A percentile compares a stretch with the other conserved stretches of the same genome.
Evolutionary conservation across 148 eudicot genomes (phyloP).

Genomic region (Amaranthus cruentus): DNA sequence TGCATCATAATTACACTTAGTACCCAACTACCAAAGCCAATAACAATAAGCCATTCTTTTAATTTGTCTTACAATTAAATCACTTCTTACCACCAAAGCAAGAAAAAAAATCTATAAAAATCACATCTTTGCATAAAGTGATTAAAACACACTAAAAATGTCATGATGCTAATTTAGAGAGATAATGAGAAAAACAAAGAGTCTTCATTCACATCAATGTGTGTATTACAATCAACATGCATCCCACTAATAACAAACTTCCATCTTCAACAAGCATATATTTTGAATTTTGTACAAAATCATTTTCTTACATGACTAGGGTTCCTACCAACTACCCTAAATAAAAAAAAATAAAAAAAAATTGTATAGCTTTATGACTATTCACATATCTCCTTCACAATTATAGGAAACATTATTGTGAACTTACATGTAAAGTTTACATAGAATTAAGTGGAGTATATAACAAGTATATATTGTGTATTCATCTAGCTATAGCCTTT

Average conservation of each 20-base stretch:
- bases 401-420: slow-evolving; percentile 34
- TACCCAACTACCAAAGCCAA: slow-evolving; percentile 25
- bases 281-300: slow-evolving; percentile 25
- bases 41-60: slow-evolving; percentile 4
- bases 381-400: slow-evolving; percentile 35
- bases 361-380: slow-evolving; percentile 20
- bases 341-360: no score
- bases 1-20: slow-evolving; percentile 22
- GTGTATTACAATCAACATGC: slow-evolving; percentile 21
- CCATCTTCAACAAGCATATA: slow-evolving; percentile 16
- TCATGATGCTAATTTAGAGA: slow-evolving; percentile 17
- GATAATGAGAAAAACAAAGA: slow-evolving; percentile 11
- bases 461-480: slow-evolving; percentile 13
- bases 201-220: slow-evolving; percentile 25
- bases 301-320: slow-evolving; percentile 25
- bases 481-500: slow-evolving; percentile 16
- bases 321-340: slow-evolving; percentile 28
- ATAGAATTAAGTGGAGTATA: slow-evolving; percentile 19
- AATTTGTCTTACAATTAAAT: slow-evolving; percentile 15
- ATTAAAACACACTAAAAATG: slow-evolving; percentile 15
- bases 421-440: slow-evolving; percentile 25
- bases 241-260: slow-evolving; percentile 31
- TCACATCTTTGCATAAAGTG: slow-evolving; percentile 23
- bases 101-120: not conserved
- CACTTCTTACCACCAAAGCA: slow-evolving; percentile 19